A percentile compares a stretch with the other conserved stretches of the same genome.
Conservation (phyloP, 305 asterid genomes). For the Fraxinus sp. region DNA sequence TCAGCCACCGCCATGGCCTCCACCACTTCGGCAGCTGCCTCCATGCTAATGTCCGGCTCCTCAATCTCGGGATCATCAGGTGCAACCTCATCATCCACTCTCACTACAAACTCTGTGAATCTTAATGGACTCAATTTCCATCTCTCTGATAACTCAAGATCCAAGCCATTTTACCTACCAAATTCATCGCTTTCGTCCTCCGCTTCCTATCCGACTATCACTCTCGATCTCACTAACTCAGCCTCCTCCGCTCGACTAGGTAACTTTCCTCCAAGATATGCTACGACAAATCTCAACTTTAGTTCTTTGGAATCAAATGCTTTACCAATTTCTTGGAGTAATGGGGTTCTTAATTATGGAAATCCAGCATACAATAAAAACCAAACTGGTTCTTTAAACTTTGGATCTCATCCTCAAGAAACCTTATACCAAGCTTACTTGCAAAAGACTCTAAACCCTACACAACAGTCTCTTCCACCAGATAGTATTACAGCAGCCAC, state of each 20-base stretch:
- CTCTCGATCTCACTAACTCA: slow-evolving; percentile 70
- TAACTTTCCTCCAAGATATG: slow-evolving; percentile 44
- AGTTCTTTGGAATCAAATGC: slow-evolving; percentile 66
- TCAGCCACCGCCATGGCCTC: slow-evolving; percentile 93
- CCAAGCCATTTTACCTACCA: slow-evolving; percentile 60
- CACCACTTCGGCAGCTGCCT: slow-evolving; percentile 91
- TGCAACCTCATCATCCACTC: slow-evolving; percentile 32
- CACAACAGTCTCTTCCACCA: slow-evolving; percentile 43
- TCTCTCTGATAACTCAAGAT: slow-evolving; percentile 46
- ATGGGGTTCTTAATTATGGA: slow-evolving; percentile 46
- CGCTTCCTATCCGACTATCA: slow-evolving; percentile 70
- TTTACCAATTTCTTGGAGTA: slow-evolving; percentile 63
- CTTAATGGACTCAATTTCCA: slow-evolving; percentile 61
- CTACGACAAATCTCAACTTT: slow-evolving; percentile 72
- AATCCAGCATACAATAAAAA: slow-evolving; percentile 38
- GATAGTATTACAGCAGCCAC: slow-evolving; percentile 87
- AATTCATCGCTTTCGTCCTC: slow-evolving; percentile 62
- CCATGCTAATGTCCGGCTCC: slow-evolving; percentile 77
- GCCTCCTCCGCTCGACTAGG: slow-evolving; percentile 42
- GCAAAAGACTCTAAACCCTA: slow-evolving; percentile 38
- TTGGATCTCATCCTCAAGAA: slow-evolving; percentile 56
- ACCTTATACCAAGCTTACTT: slow-evolving; percentile 52
- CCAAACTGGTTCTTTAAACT: slow-evolving; percentile 48
- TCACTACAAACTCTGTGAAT: slow-evolving; percentile 20
- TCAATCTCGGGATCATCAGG: slow-evolving; percentile 45